Conservation (phyloP, 2,329 filamentous ascomycete genomes). For the Apiospora aurea region DNA sequence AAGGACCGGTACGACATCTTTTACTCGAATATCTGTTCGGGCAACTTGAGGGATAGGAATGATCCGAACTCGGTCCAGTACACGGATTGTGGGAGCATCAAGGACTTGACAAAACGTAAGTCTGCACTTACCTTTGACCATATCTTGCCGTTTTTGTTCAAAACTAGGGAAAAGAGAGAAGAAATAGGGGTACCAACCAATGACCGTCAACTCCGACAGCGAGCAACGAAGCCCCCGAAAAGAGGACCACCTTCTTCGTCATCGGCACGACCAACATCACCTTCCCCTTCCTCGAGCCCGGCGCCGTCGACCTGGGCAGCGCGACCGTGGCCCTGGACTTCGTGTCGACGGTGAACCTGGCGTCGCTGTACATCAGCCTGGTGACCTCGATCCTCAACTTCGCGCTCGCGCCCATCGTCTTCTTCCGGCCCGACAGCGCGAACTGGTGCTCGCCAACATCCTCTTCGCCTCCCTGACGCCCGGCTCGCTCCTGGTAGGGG, state of each 20-base stretch:
- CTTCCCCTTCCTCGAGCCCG: conserved; percentile 22
- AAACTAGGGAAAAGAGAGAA: not conserved
- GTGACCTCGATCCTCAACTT: conserved; percentile 12
- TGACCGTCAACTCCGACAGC: not conserved
- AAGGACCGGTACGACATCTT: conserved; percentile 12
- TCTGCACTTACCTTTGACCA: not conserved
- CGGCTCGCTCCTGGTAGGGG: not conserved
- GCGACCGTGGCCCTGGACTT: conserved; percentile 12
- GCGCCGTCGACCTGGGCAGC: not conserved
- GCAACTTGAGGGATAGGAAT: not conserved
- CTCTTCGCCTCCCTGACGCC: not conserved
- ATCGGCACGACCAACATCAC: conserved; percentile 20
- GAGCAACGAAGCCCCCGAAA: not conserved
- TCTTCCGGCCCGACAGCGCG: not conserved
- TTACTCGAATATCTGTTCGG: not conserved
- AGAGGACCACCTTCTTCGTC: not conserved
- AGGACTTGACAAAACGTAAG: not conserved
- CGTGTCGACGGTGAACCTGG: conserved; percentile 2
- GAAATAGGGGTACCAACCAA: not conserved
- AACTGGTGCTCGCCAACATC: not conserved
- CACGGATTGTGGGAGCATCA: not conserved
- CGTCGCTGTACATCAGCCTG: conserved; percentile 1
- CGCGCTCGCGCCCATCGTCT: not conserved
- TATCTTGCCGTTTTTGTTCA: not conserved
- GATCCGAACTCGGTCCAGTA: conserved; percentile 7